Evolutionary conservation across 2,329 filamentous ascomycete species (phyloP), one percentile per base, ranked within the genome.

Genomic region (Scedosporium apiospermum): DNA sequence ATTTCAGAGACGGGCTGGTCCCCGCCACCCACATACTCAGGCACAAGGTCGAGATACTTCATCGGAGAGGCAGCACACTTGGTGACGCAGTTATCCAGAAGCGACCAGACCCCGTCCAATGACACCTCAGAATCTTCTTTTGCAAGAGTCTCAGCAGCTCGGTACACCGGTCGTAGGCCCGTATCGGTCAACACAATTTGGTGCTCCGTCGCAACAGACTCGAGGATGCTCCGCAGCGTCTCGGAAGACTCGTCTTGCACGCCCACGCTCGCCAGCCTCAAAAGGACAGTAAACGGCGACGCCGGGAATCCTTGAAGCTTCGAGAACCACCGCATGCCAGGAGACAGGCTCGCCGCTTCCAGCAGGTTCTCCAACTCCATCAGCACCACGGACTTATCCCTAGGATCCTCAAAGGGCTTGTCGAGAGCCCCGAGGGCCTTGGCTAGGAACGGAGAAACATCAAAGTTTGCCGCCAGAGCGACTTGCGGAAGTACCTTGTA

Each of bases 261-360:
- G 34, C 63, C 58, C 4, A 67, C 67, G 55, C 72, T 76, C 2
- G 75, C 66, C 3, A 77, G 67, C 64, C 81, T 85, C 5, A 93
- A 73, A 23, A 93, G 79, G 0, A 86, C 86, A n/a, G 85, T 84
- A 65, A 92, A 91, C 0, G 89, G 88, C 3, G 89, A 91, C 2
- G 84, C 77, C 1, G 74, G 71, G n/a, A 89, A 77, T 1, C 80
- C 80, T 66, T 88, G 84, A 64, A 78, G 83, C 69, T 90, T 93
- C 65, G 89, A 82, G 77, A 95, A 97, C 93, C 93, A 98, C 65
- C 89, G 86, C 87, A 96, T 95, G 5, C 88, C 87, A 0, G 90
- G 86, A 3, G 92, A 96, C 68, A 88, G 85, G 65, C 86, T 84
- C 3, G 93, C 91, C 71, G 97, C 90, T 34, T 86, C 82, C 18